phyloP scores from a whole-genome alignment of 805 yeast species.

The Yamadazyma akitaensis region DNA sequence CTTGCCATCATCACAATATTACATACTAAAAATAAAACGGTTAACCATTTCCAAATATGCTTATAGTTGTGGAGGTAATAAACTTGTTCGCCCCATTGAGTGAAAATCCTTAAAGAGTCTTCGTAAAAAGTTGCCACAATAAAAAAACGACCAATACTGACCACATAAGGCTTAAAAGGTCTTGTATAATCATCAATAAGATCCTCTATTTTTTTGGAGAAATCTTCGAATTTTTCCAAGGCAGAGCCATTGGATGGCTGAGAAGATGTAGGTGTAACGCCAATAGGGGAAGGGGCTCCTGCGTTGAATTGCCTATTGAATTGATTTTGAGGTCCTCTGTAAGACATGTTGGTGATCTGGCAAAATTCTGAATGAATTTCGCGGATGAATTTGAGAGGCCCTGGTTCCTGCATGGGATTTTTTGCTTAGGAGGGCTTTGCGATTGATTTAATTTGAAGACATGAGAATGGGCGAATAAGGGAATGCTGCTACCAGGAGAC shows the following conservation, averaged over 20 bases:
- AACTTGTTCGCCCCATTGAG: constrained; percentile 92
- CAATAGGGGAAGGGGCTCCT: constrained; percentile 6
- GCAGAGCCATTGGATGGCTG: constrained; percentile 27
- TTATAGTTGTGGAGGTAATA: constrained; percentile 78
- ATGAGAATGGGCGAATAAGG: too few species aligned
- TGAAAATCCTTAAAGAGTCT: constrained; percentile 75
- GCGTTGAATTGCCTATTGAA: constrained; percentile 36
- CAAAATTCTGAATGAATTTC: background rate
- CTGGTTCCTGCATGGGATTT: background rate
- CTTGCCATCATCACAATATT: constrained; percentile 68
- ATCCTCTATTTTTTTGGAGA: constrained; percentile 54
- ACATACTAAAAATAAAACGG: constrained; percentile 60
- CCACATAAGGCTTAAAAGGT: constrained; percentile 69
- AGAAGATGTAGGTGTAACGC: constrained; percentile 14
- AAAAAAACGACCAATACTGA: constrained; percentile 82
- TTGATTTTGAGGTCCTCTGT: constrained; percentile 41
- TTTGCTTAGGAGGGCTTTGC: too few species aligned
- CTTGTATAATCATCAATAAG: constrained; percentile 47
- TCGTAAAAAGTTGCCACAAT: constrained; percentile 93
- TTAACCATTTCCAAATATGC: constrained; percentile 73
- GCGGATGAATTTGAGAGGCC: background rate
- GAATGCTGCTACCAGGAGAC: too few species aligned
- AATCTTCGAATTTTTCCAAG: constrained; percentile 44
- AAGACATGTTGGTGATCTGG: constrained; percentile 29
- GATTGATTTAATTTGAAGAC: too few species aligned